phyloP scores from a whole-genome alignment of 176 grass and related monocot species.

The Carex kokanica region DNA sequence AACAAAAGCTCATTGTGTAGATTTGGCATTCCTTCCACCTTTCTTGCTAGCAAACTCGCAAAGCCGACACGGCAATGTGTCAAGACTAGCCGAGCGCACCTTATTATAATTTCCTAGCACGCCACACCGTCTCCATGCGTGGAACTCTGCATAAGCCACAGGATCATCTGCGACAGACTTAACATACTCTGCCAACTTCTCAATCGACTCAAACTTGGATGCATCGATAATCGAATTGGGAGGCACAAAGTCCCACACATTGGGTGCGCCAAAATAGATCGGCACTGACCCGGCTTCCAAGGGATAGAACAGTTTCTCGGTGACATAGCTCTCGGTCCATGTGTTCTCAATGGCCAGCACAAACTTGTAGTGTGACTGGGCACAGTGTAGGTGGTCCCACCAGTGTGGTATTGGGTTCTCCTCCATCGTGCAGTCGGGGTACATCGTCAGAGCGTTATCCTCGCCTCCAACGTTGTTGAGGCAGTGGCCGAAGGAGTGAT shows the following conservation, averaged over 20 bases:
- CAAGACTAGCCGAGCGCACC: conserved; percentile 35
- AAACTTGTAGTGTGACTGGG: conserved; percentile 68
- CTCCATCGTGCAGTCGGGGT: conserved; percentile 38
- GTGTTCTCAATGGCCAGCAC: conserved; percentile 63
- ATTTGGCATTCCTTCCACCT: conserved; percentile 41
- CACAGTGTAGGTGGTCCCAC: conserved; percentile 62
- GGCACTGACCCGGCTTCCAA: conserved; percentile 49
- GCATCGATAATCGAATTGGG: conserved; percentile 51
- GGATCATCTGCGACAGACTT: conserved; percentile 47
- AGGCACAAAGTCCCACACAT: conserved; percentile 47
- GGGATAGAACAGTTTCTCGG: conserved; percentile 58
- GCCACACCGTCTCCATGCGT: conserved; percentile 55
- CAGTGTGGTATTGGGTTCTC: conserved; percentile 33
- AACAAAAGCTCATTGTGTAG: conserved; percentile 1
- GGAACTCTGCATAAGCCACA: conserved; percentile 55
- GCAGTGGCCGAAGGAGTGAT: conserved; percentile 49
- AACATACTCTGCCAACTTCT: conserved; percentile 43
- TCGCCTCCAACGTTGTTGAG: conserved; percentile 49
- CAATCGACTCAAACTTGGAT: conserved; percentile 32
- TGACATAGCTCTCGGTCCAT: conserved; percentile 41
- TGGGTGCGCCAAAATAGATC: conserved; percentile 48
- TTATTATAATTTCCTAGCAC: conserved; percentile 47
- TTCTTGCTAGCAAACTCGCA: conserved; percentile 48
- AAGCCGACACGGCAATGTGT: conserved; percentile 53
- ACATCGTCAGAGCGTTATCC: conserved; percentile 35